These are phyloP conservation scores for Sanghuangporus sanghuang DNA, from an alignment of 1,284 basidiomycete species.

Conservation along the genomic window DNA sequence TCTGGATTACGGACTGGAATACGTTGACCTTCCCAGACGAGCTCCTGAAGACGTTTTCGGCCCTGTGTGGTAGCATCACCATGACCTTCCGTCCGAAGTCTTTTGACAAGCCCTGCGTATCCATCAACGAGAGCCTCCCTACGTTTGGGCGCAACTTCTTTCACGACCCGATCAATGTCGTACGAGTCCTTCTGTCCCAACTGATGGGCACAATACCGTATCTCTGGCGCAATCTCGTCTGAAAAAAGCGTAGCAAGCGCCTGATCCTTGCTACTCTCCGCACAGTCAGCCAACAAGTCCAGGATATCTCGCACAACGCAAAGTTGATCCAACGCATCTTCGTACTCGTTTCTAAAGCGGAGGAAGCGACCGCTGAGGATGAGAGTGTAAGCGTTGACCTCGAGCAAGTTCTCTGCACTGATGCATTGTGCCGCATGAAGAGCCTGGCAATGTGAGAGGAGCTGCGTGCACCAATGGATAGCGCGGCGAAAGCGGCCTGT, in stretches of 20 bases:
- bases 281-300: slow-evolving; percentile 62
- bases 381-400: slow-evolving; percentile 63
- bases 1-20: slow-evolving; percentile 90
- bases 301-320: slow-evolving; percentile 77
- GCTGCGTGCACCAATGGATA: slow-evolving; percentile 76
- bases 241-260: slow-evolving; percentile 83
- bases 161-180: slow-evolving; percentile 79
- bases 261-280: slow-evolving; percentile 82
- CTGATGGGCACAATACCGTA: slow-evolving; percentile 90
- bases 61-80: slow-evolving; percentile 35
- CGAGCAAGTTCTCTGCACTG: slow-evolving; percentile 51
- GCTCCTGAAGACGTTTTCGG: slow-evolving; percentile 49
- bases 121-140: slow-evolving; percentile 58
- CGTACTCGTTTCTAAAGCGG: slow-evolving; percentile 67
- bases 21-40: slow-evolving; percentile 79
- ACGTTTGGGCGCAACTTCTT: slow-evolving; percentile 60
- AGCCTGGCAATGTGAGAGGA: slow-evolving; percentile 69
- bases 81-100: slow-evolving; percentile 43
- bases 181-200: slow-evolving; percentile 71
- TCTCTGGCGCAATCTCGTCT: slow-evolving; percentile 87
- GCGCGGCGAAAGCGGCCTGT: slow-evolving; percentile 82
- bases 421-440: slow-evolving; percentile 52
- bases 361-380: slow-evolving; percentile 74
- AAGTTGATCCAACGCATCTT: slow-evolving; percentile 75
- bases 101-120: slow-evolving; percentile 53